Base-by-base conservation (phyloP, 148 eudicot species). In the Vaccinium myrtillus region DNA sequence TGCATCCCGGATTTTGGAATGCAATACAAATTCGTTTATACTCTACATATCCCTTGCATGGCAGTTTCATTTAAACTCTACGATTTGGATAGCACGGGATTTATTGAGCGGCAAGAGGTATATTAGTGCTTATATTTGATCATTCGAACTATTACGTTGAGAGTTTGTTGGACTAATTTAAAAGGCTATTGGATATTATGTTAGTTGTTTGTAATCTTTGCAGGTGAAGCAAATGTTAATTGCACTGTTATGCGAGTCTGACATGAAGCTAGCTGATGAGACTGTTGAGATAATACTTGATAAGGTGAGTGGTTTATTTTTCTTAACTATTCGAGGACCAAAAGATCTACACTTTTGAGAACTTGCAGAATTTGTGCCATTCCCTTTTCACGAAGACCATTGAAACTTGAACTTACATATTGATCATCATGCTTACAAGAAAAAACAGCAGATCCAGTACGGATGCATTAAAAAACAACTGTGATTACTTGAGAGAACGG, bases 181-280 rank as follows among this genome's bases (percentile, higher is more conserved):
- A 10, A 77, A 71, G 75, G 75, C 61, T 58, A 48, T 27, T 58
- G 43, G 70, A 61, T 21, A 19, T 74, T 69, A 48, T 76, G 51
- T 30, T 82, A 12, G 43, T 76, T 18, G 30, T 15, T 19, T 86
- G 79, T 81, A 80, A 71, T 81, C 82, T 86, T 85, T 78, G 81
- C 92, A 96, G 99, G 99, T 97, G 61, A 95, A 94, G 89, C 96
- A 92, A 95, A 97, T 97, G 99, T 87, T 97, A 84, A 92, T 97
- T 80, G 99, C 99, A 16, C 92, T 95, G 87, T 85, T 97, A 56
- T 87, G 89, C n/a, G 99, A 97, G 86, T 97, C 98, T 58, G 99
- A 93, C 63, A 76, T 95, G 94, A 95, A 94, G 90, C 90, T 97
- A 93, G 92, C 98, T 61, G 98, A 97, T 88, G 99, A 97, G 84